phyloP scores from a whole-genome alignment of 352 stramenopile species.

The Globisporangium recalcitrans region DNA sequence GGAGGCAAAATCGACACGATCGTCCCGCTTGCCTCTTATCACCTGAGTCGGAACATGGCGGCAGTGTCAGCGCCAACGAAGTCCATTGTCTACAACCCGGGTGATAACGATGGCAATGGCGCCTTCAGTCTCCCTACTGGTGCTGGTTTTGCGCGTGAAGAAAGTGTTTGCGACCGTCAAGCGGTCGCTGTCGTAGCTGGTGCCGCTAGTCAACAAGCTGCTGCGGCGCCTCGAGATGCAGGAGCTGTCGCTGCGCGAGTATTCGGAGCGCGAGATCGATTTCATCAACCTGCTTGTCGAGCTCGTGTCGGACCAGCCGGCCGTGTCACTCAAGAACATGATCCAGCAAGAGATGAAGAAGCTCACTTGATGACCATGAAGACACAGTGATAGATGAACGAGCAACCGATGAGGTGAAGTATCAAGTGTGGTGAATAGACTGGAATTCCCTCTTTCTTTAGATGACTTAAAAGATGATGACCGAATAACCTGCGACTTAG shows the following conservation, averaged over 20 bases:
- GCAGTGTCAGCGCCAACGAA: not conserved
- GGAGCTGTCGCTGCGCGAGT: constrained; percentile 66
- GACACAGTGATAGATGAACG: not conserved
- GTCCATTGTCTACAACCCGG: not conserved
- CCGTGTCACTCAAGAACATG: constrained; percentile 55
- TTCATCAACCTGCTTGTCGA: constrained; percentile 80
- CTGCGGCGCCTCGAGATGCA: constrained; percentile 65
- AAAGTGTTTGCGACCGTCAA: constrained; percentile 56
- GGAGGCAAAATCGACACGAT: constrained; percentile 27
- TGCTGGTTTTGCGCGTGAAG: constrained; percentile 50
- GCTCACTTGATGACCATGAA: constrained; percentile 16
- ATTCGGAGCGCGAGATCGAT: constrained; percentile 69
- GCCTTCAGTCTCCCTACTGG: too few species aligned
- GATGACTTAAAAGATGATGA: constrained; percentile 10
- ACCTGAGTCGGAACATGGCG: not conserved
- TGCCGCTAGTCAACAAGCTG: constrained; percentile 66
- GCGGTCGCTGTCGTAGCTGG: constrained; percentile 52
- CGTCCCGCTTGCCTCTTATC: not conserved
- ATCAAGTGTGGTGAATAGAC: not conserved
- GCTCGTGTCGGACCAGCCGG: constrained; percentile 67
- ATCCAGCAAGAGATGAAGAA: constrained; percentile 68
- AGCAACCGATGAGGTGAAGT: too few species aligned
- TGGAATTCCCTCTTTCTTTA: constrained; percentile 36
- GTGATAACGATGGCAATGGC: not conserved
- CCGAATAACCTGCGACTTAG: constrained; percentile 39